Base-by-base conservation (phyloP, 441 rosid species). In the Populus hybrid region DNA sequence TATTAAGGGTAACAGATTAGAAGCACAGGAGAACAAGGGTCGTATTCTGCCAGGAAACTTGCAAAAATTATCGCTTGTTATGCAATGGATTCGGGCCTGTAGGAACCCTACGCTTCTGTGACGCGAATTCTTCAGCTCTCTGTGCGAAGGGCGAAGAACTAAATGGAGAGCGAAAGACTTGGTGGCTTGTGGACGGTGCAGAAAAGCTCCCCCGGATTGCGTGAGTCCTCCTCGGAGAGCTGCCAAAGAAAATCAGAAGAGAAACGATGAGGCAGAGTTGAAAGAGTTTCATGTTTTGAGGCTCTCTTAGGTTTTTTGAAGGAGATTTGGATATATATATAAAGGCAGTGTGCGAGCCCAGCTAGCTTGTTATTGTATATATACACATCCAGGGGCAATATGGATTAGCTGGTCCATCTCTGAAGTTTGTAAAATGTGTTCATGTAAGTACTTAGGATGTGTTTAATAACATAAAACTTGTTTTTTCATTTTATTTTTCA, bases 61-160 rank as follows among this genome's bases (percentile, higher is more conserved):
- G 38, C n/a, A 20, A 40, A 70, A 50, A 30, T 57, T 36, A 80
- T 76, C 92, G 82, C 86, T 81, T 86, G 86, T 91, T 91, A 69
- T 91, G 95, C 63, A 91, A 81, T 10, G 93, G 93, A 73, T 91
- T 91, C 66, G 91, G 84, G 24, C 95, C 93, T 4, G 91, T 84
- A 11, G 93, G 95, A 72, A 90, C 86, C 81, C 74, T 84, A 53
- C 92, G 86, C 81, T 82, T 90, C 82, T 90, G 84, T 36, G 88
- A 82, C 30, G 74, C 69, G 46, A 89, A 73, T 28, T 75, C 82
- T 59, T 80, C 76, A 26, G 83, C 71, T n/a, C 75, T 74, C 84
- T 34, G 40, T 34, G 73, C 66, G 81, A 66, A 18, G 69, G 74
- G 34, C 72, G 79, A 18, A 38, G 57, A 30, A 72, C 71, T 30